These are phyloP conservation scores for Coemansia sp. DNA, from an alignment of 192 early-diverging fungal species.

Conservation along the genomic window DNA sequence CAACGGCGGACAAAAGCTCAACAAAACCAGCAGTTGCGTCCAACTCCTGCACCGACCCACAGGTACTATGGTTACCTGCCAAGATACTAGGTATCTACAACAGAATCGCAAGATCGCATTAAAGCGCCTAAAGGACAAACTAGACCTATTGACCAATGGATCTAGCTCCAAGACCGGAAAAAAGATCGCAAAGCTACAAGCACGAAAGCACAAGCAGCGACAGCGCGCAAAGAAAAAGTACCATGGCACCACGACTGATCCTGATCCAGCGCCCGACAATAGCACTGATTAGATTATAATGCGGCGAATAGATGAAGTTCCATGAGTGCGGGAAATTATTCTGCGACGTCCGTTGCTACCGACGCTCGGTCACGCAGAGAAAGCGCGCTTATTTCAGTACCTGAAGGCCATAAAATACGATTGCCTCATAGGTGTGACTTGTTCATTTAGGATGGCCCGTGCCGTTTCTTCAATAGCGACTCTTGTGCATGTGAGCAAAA, in stretches of 20 bases:
- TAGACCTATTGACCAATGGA: conserved; percentile 73
- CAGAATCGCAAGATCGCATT: conserved; percentile 73
- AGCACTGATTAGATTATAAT: neutral
- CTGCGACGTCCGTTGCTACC: neutral
- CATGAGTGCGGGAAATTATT: neutral
- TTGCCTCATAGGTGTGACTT: neutral
- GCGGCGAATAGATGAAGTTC: neutral
- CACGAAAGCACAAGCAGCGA: conserved; percentile 56
- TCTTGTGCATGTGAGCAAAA: neutral
- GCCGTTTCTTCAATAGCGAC: neutral
- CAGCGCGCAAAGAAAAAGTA: conserved; percentile 65
- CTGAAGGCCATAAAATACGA: neutral
- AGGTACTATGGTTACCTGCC: conserved; percentile 61
- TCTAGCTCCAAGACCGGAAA: conserved; percentile 59
- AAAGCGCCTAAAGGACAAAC: conserved; percentile 61
- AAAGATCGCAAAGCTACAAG: conserved; percentile 63
- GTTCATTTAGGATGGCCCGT: neutral
- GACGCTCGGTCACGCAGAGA: neutral
- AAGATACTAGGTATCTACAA: conserved; percentile 70
- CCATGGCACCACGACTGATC: neutral
- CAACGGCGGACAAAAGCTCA: conserved; percentile 79
- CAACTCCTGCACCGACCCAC: conserved; percentile 74
- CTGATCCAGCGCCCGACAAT: neutral
- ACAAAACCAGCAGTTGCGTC: conserved; percentile 75
- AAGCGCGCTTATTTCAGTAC: neutral